These are phyloP conservation scores for Vitis hybrid DNA, from an alignment of 177 flowering plant genomes.

Conservation along the genomic window DNA sequence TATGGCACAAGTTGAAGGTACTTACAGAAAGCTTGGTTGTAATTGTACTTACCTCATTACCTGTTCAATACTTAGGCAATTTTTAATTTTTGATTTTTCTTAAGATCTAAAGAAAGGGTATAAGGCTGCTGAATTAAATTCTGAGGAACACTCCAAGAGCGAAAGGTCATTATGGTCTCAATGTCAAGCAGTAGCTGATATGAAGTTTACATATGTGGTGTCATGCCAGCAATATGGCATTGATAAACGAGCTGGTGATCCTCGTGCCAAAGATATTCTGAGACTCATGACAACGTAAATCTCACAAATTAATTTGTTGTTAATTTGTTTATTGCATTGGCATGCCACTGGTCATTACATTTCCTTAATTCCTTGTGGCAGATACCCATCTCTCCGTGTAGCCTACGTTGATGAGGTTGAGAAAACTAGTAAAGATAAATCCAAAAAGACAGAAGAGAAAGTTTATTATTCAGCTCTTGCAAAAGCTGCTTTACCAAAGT, in stretches of 20 bases:
- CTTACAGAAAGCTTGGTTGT: background rate
- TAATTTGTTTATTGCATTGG: conserved; percentile 1
- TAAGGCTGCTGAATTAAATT: conserved; percentile 43
- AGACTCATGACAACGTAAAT: conserved; percentile 59
- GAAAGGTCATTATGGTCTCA: conserved; percentile 48
- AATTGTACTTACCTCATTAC: background rate
- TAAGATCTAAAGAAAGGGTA: conserved; percentile 59
- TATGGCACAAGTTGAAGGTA: conserved; percentile 87
- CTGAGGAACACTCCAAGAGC: conserved; percentile 40
- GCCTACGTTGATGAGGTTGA: conserved; percentile 65
- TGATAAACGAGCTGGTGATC: conserved; percentile 59
- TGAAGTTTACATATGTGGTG: conserved; percentile 68
- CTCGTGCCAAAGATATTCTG: conserved; percentile 57
- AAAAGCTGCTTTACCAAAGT: conserved; percentile 43
- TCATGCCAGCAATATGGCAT: conserved; percentile 68
- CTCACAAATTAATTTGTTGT: background rate
- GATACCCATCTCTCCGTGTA: conserved; percentile 61
- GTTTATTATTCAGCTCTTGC: conserved; percentile 57
- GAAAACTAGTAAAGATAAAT: conserved; percentile 35
- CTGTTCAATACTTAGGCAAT: background rate
- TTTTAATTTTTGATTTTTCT: background rate
- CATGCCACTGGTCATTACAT: background rate
- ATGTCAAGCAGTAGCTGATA: conserved; percentile 60
- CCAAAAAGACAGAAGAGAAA: conserved; percentile 32
- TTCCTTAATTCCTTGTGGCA: conserved; percentile 15